Evolutionary conservation across 768 basidiomycete species (phyloP).

Genomic region (Rhizopogon vinicolor): DNA sequence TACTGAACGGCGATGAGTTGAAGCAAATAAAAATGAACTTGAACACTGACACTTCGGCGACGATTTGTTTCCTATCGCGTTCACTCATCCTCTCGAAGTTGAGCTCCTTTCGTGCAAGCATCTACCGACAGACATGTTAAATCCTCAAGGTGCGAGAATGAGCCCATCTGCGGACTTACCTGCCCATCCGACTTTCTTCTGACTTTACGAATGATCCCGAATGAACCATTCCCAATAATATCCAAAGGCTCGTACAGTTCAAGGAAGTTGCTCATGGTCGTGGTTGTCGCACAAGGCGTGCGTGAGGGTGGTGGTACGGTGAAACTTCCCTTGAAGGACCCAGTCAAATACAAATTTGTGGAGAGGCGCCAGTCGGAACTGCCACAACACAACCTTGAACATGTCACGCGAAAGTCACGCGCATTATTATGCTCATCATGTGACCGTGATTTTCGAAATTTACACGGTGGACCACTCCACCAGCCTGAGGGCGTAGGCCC

Average conservation of each 20-base stretch:
- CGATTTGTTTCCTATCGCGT: slow-evolving; percentile 93
- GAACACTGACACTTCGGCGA: slow-evolving; percentile 88
- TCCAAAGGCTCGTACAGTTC: slow-evolving; percentile 85
- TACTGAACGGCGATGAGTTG: slow-evolving; percentile 41
- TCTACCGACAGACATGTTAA: slow-evolving; percentile 30
- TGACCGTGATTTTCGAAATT: slow-evolving; percentile 17
- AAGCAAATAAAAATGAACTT: neutral
- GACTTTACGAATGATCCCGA: slow-evolving; percentile 97
- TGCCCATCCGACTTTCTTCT: slow-evolving; percentile 76
- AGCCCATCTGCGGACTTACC: slow-evolving; percentile 40
- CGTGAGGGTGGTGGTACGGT: neutral
- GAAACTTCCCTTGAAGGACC: neutral
- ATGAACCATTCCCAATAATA: slow-evolving; percentile 94
- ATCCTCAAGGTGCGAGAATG: neutral
- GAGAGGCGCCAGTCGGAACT: slow-evolving; percentile 5
- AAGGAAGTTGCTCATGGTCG: slow-evolving; percentile 39
- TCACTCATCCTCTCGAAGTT: slow-evolving; percentile 98
- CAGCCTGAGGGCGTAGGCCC: too few species aligned
- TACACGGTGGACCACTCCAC: too few species aligned
- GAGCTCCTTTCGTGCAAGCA: slow-evolving; percentile 91
- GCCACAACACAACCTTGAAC: slow-evolving; percentile 14
- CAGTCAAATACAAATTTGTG: slow-evolving; percentile 18
- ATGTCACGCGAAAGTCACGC: slow-evolving; percentile 19
- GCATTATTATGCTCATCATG: slow-evolving; percentile 12
- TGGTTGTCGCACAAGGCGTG: slow-evolving; percentile 4